Percentiles rank a stretch among this genome's conserved stretches.
These are phyloP conservation scores for Podospora conica DNA, from an alignment of 495 filamentous ascomycete species.

Conservation along the genomic window DNA sequence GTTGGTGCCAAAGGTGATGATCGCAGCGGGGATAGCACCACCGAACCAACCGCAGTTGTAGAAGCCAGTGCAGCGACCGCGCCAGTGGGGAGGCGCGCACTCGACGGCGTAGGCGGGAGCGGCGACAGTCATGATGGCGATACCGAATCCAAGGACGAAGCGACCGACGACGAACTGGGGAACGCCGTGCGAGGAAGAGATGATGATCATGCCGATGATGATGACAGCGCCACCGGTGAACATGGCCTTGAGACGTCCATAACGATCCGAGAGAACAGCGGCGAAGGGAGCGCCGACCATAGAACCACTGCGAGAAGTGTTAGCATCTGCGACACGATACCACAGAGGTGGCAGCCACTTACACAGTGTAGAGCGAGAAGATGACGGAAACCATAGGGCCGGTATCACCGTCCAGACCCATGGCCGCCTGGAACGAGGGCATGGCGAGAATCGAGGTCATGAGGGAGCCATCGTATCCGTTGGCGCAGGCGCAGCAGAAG, in stretches of 20 bases:
- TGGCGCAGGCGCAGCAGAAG: conserved; percentile 48
- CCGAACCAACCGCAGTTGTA: conserved; percentile 51
- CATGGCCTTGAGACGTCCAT: conserved; percentile 39
- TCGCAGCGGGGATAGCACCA: conserved; percentile 44
- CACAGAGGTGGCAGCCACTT: conserved; percentile 12
- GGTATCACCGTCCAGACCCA: conserved; percentile 28
- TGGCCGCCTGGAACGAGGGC: conserved; percentile 33
- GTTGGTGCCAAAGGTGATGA: conserved; percentile 39
- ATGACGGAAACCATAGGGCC: conserved; percentile 36
- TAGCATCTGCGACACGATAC: neutral
- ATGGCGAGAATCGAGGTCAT: conserved; percentile 41
- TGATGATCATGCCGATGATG: conserved; percentile 44
- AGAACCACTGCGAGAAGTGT: conserved; percentile 30
- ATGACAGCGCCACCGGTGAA: conserved; percentile 48
- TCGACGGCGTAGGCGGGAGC: conserved; percentile 44
- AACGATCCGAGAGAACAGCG: conserved; percentile 39
- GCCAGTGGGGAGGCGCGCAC: conserved; percentile 45
- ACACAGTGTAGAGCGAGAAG: conserved; percentile 46
- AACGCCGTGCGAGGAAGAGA: conserved; percentile 30
- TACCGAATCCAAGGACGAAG: conserved; percentile 48
- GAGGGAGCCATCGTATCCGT: conserved; percentile 46
- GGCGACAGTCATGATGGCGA: conserved; percentile 44
- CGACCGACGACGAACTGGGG: conserved; percentile 44
- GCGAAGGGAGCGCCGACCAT: conserved; percentile 42
- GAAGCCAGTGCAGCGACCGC: conserved; percentile 43